Base-by-base conservation (phyloP, 148 eudicot species). In the Selenicereus undatus region DNA sequence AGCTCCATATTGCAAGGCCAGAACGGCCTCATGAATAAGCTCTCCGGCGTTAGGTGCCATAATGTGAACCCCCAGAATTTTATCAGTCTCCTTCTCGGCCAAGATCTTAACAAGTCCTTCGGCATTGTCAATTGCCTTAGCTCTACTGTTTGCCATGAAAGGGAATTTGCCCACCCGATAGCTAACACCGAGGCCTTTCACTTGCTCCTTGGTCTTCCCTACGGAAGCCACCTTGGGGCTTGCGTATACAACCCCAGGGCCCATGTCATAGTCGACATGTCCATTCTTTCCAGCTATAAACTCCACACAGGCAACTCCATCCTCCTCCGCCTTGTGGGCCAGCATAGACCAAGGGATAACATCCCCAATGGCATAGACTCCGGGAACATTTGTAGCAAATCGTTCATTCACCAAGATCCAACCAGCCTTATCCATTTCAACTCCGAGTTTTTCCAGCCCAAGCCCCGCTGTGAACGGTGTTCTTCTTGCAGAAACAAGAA, bases 311-410 rank as follows among this genome's bases (percentile, higher is more conserved):
- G 97, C 97, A 83, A 91, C 89, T 50, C 97, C 98, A 79, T 95
- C 98, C 79, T 95, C 98, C 87, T 95, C 98, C 18, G 98, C 98
- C 85, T 95, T 95, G 88, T 95, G 98, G 75, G 98, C 97, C 86
- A 95, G 83, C 98, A 95, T 95, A 11, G 98, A 97, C 27, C 98
- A 97, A 0, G 98, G 98, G 71, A 95, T 91, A 50, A 95, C 98
- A 87, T 95, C 97, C 11, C 98, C 98, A 35, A 95, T 95, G 0
- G 96, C 98, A 80, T 77, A 87, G 16, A 95, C 93, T n/a, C 98
- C 94, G 0, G 87, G 78, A 17, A 95, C 89, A 66, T 91, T 93
- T 11, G 97, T 86, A n/a, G 91, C 84, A 80, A 95, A 93, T 26
- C 86, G 82, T 43, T 87, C 85, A 48, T 95, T 86, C 50, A 95